These are phyloP conservation scores for Knufia petricola DNA, from an alignment of 2,329 filamentous ascomycete genomes.

Conservation along the genomic window DNA sequence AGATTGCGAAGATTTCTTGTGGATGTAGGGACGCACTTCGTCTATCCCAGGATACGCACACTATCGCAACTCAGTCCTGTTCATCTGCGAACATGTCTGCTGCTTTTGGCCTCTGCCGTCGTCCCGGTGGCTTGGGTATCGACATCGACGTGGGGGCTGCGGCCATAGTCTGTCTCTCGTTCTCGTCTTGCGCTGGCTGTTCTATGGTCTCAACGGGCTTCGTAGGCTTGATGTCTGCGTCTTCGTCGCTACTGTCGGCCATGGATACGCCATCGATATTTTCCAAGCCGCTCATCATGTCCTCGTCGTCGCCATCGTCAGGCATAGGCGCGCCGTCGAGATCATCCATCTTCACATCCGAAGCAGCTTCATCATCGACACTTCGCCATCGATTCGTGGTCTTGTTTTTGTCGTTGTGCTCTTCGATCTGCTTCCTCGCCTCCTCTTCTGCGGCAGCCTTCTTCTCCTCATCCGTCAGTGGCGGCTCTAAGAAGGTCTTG, in stretches of 20 bases:
- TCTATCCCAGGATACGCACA: too few relatives aligned
- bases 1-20: too few relatives aligned
- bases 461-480: conserved; percentile 41
- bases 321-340: conserved; percentile 27
- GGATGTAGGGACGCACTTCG: too few relatives aligned
- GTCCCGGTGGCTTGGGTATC: conserved; percentile 27
- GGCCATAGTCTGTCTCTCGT: conserved; percentile 19
- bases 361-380: conserved; percentile 11
- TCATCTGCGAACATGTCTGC: conserved; percentile 84
- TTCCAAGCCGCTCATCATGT: conserved; percentile 34
- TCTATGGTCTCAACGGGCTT: conserved; percentile 14
- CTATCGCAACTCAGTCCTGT: too few relatives aligned
- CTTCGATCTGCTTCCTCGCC: conserved; percentile 31
- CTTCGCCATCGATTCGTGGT: conserved; percentile 13
- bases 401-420: conserved; percentile 25
- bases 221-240: conserved; percentile 30
- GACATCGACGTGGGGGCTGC: conserved; percentile 20
- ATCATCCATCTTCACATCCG: conserved; percentile 27
- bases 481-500: conserved; percentile 61
- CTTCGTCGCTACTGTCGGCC: conserved; percentile 42
- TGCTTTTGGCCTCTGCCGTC: conserved; percentile 59
- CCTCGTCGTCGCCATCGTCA: conserved; percentile 33
- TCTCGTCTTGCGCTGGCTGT: conserved; percentile 16
- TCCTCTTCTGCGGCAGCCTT: conserved; percentile 31
- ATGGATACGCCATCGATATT: conserved; percentile 33